A percentile compares a stretch with the other conserved stretches of the same genome.
phyloP scores from a whole-genome alignment of 2,329 filamentous ascomycete species.

The Aspergillus thermomutatus region DNA sequence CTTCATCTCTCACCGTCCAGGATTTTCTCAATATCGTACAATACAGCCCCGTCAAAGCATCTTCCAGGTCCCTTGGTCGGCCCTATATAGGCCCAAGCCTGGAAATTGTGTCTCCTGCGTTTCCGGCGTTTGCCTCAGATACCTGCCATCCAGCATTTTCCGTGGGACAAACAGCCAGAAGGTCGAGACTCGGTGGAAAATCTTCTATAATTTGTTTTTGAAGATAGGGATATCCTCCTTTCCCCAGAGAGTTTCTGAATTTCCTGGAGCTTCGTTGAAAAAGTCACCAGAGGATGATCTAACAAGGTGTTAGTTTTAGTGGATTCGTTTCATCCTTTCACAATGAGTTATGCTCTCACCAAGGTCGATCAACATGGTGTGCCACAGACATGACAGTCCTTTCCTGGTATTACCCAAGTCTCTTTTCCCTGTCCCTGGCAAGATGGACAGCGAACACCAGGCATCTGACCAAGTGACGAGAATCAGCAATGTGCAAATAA shows the following conservation, averaged over 20 bases:
- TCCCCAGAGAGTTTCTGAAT: background rate
- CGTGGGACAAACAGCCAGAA: background rate
- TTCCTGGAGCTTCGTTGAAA: background rate
- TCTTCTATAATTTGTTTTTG: background rate
- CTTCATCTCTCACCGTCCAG: background rate
- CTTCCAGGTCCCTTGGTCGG: background rate
- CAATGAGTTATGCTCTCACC: background rate
- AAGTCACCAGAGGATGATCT: background rate
- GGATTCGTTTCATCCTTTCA: background rate
- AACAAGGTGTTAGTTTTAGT: background rate
- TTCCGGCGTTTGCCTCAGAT: background rate
- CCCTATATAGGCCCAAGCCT: background rate
- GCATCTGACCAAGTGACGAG: conserved; percentile 33
- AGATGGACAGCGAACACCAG: conserved; percentile 42
- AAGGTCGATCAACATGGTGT: conserved; percentile 27
- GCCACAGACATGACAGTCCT: conserved; percentile 43
- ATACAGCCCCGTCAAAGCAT: background rate
- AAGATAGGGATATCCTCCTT: background rate
- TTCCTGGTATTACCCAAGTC: conserved; percentile 47
- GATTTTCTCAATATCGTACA: background rate
- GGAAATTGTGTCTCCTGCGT: background rate
- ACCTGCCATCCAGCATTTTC: background rate
- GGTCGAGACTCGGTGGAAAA: background rate
- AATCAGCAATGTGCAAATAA: background rate
- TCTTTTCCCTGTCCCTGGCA: conserved; percentile 36